A percentile compares a stretch with the other conserved stretches of the same genome.
Conservation (phyloP, 2,329 filamentous ascomycete genomes). For the Cadophora sp. region DNA sequence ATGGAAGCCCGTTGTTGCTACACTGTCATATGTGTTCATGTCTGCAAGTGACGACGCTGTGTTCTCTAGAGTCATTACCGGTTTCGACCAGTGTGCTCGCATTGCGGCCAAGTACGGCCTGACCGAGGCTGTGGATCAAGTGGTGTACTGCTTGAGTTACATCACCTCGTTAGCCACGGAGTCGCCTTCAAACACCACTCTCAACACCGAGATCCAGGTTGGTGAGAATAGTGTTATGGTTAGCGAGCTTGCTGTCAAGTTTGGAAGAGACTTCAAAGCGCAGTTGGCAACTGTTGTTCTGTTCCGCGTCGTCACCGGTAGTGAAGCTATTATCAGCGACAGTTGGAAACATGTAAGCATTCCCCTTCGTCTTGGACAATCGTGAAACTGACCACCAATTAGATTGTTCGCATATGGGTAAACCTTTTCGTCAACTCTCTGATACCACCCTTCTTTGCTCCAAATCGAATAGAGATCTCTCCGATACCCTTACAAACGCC, state of each 20-base stretch:
- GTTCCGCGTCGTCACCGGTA: constrained; percentile 88
- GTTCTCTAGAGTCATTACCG: constrained; percentile 89
- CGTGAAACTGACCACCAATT: constrained; percentile 48
- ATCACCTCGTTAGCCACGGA: constrained; percentile 89
- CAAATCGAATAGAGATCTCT: constrained; percentile 72
- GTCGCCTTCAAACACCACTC: constrained; percentile 76
- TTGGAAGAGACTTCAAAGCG: constrained; percentile 91
- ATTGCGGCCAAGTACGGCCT: constrained; percentile 87
- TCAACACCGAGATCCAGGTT: constrained; percentile 96
- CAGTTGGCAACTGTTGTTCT: constrained; percentile 95
- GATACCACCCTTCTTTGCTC: constrained; percentile 79
- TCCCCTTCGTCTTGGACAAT: constrained; percentile 14
- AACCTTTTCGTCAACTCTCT: constrained; percentile 97
- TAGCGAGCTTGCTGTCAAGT: constrained; percentile 94
- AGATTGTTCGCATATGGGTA: constrained; percentile 90
- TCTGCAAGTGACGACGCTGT: constrained; percentile 97
- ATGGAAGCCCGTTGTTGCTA: constrained; percentile 94
- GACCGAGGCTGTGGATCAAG: constrained; percentile 88
- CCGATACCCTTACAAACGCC: constrained; percentile 90
- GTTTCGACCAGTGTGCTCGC: constrained; percentile 94
- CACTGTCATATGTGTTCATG: constrained; percentile 98
- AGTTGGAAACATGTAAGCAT: constrained; percentile 79
- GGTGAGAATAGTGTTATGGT: constrained; percentile 97
- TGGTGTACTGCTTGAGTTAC: constrained; percentile 86
- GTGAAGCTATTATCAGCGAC: constrained; percentile 76